Conservation (phyloP, 768 basidiomycete species). For the Agaricus blazei region DNA sequence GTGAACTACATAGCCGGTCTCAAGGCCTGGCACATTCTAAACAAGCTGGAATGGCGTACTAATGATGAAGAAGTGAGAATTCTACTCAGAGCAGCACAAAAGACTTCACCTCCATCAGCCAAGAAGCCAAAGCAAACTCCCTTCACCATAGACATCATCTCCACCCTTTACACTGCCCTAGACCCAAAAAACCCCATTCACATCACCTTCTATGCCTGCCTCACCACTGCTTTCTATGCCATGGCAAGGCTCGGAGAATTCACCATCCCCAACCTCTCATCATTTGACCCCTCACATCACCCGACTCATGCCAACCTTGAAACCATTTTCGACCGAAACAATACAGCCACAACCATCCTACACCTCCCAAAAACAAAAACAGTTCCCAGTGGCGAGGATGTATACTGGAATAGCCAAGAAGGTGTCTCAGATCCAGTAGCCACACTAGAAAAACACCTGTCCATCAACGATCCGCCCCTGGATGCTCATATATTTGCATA, state of each 20-base stretch:
- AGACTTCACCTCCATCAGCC: slow-evolving; percentile 11
- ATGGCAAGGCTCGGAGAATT: slow-evolving; percentile 18
- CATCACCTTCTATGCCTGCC: slow-evolving; percentile 22
- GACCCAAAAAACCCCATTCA: slow-evolving; percentile 15
- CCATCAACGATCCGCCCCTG: slow-evolving; percentile 16
- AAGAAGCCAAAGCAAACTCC: slow-evolving; percentile 12
- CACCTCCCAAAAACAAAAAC: slow-evolving; percentile 4
- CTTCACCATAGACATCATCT: slow-evolving; percentile 11
- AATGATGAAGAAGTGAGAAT: slow-evolving; percentile 5
- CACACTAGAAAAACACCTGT: slow-evolving; percentile 18
- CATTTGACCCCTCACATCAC: slow-evolving; percentile 14
- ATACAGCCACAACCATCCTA: slow-evolving; percentile 1
- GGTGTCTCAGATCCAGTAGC: slow-evolving; percentile 14
- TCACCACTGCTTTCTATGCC: slow-evolving; percentile 20
- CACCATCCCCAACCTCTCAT: slow-evolving; percentile 13
- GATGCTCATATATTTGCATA: slow-evolving; percentile 13
- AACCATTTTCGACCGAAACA: not conserved
- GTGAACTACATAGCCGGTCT: slow-evolving; percentile 20
- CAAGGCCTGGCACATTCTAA: slow-evolving; percentile 28
- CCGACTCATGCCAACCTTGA: slow-evolving; percentile 11
- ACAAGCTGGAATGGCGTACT: slow-evolving; percentile 18
- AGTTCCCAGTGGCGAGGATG: not conserved
- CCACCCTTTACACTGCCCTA: slow-evolving; percentile 8
- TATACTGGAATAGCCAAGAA: slow-evolving; percentile 13
- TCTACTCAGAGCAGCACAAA: slow-evolving; percentile 10